A percentile compares a stretch with the other conserved stretches of the same genome.
These are phyloP conservation scores for Phytopythium mirpurense DNA, from an alignment of 352 stramenopile genomes.

Conservation along the genomic window DNA sequence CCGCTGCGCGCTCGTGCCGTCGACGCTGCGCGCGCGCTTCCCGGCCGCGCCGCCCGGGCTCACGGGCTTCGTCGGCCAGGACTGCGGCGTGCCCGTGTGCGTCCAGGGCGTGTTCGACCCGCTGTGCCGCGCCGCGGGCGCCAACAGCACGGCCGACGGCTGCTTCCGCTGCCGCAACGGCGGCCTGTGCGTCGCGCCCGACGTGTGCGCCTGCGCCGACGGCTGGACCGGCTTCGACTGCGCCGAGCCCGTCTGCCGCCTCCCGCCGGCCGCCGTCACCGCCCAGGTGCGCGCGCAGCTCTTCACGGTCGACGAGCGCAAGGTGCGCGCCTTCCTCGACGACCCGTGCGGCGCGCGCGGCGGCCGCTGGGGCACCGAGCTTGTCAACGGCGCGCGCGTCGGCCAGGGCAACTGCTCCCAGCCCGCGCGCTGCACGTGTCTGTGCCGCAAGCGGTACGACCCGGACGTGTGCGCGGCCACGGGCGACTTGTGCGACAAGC, in stretches of 20 bases:
- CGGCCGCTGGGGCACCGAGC: constrained; percentile 67
- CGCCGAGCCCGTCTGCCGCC: constrained; percentile 84
- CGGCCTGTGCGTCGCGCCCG: constrained; percentile 87
- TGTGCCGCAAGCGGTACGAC: constrained; percentile 86
- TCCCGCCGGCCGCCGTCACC: constrained; percentile 27
- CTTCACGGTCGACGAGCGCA: constrained; percentile 92
- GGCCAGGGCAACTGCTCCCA: constrained; percentile 92
- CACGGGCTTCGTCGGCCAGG: constrained; percentile 92
- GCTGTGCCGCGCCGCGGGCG: constrained; percentile 48
- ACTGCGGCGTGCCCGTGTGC: constrained; percentile 95
- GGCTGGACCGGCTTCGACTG: constrained; percentile 96
- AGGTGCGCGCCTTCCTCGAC: constrained; percentile 89
- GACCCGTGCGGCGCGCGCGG: constrained; percentile 91
- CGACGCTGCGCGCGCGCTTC: constrained; percentile 76
- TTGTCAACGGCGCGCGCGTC: constrained; percentile 61
- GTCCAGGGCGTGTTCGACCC: constrained; percentile 94
- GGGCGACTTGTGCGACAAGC: constrained; percentile 78
- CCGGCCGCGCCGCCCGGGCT: constrained; percentile 57
- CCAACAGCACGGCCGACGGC: constrained; percentile 52
- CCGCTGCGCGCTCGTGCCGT: constrained; percentile 86
- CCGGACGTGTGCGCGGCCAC: constrained; percentile 51
- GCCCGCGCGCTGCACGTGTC: constrained; percentile 89
- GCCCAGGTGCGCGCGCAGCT: constrained; percentile 77
- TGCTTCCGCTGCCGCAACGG: constrained; percentile 95
- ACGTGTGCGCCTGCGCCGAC: constrained; percentile 88